A percentile compares a stretch with the other conserved stretches of the same genome.
Evolutionary conservation across 257 asterid species (phyloP).

Genomic region (Fraxinus americana): DNA sequence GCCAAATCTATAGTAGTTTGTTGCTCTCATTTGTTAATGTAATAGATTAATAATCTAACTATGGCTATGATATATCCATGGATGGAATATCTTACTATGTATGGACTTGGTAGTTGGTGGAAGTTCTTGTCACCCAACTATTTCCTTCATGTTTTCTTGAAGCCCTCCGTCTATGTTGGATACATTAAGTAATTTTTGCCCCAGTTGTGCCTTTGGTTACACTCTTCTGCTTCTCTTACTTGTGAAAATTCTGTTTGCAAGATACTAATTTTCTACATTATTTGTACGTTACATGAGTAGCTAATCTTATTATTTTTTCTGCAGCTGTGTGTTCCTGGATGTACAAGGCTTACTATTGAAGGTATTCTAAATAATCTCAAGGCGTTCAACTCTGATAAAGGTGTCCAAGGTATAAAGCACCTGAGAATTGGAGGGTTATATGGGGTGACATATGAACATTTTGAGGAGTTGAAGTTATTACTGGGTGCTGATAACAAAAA

Average conservation of each 20-base stretch:
- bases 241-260: neutral
- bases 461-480: slow-evolving; percentile 48
- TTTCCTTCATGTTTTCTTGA: neutral
- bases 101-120: neutral
- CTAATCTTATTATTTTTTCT: slow-evolving; percentile 24
- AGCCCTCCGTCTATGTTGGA: neutral
- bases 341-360: slow-evolving; percentile 69
- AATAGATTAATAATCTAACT: neutral
- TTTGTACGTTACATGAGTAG: neutral
- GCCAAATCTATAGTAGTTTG: neutral
- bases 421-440: slow-evolving; percentile 72
- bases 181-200: neutral
- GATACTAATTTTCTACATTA: neutral
- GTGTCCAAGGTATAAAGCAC: slow-evolving; percentile 50
- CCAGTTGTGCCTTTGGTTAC: neutral
- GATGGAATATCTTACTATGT: neutral
- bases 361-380: slow-evolving; percentile 55
- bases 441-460: slow-evolving; percentile 61
- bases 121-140: neutral
- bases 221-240: neutral
- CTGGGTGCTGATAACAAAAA: slow-evolving; percentile 39
- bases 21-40: neutral
- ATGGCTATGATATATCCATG: neutral
- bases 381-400: slow-evolving; percentile 45
- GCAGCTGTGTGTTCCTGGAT: slow-evolving; percentile 89